These are phyloP conservation scores for Aspergillus conjunctus DNA, from an alignment of 495 filamentous ascomycete genomes.

Conservation along the genomic window DNA sequence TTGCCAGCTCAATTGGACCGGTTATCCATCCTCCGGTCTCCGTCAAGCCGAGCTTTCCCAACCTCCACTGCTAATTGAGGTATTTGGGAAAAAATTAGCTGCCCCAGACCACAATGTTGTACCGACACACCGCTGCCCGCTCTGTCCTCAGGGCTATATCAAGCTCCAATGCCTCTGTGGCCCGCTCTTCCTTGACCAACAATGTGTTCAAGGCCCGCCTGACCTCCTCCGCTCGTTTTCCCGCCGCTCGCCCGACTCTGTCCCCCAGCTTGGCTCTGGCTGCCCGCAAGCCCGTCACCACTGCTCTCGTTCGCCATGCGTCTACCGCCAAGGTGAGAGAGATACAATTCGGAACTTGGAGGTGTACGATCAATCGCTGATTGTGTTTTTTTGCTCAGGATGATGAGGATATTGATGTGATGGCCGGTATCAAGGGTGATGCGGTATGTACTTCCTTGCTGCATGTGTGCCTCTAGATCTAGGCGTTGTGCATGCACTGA, in stretches of 20 bases:
- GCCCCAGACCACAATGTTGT: conserved; percentile 47
- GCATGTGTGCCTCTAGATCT: conserved; percentile 5
- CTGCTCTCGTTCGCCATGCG: conserved; percentile 52
- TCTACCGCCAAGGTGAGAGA: conserved; percentile 43
- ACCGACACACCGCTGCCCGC: conserved; percentile 50
- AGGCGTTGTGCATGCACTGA: not conserved
- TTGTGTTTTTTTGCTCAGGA: conserved; percentile 26
- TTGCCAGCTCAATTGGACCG: conserved; percentile 43
- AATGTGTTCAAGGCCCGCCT: conserved; percentile 51
- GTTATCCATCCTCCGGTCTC: conserved; percentile 21
- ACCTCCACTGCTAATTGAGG: conserved; percentile 35
- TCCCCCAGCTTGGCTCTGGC: conserved; percentile 46
- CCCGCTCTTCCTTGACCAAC: conserved; percentile 42
- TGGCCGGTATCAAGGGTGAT: conserved; percentile 70
- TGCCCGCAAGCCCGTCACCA: conserved; percentile 53
- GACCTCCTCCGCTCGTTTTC: conserved; percentile 45
- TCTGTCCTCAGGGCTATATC: conserved; percentile 50
- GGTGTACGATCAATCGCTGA: conserved; percentile 32
- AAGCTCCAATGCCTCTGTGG: conserved; percentile 52
- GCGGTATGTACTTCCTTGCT: conserved; percentile 57
- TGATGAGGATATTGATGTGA: conserved; percentile 59
- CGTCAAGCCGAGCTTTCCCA: conserved; percentile 41
- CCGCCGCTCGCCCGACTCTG: conserved; percentile 37
- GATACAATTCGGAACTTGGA: not conserved
- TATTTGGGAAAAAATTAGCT: conserved; percentile 41